Percentiles rank a stretch among this genome's conserved stretches.
phyloP scores from a whole-genome alignment of 2,329 filamentous ascomycete species.

The Xylaria sp. region DNA sequence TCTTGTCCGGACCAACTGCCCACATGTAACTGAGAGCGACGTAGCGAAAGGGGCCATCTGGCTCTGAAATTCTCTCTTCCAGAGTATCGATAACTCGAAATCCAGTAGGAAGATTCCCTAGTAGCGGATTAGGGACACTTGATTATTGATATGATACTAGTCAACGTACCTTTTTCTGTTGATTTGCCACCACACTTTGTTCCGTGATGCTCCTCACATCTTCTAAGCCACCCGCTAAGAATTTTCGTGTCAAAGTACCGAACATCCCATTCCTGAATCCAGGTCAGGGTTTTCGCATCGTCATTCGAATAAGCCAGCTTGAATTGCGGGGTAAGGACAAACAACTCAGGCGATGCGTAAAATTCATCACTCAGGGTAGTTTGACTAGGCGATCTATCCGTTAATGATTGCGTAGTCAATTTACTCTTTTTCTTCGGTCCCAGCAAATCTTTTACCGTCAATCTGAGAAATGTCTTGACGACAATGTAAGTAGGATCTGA shows the following conservation, averaged over 20 bases:
- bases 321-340: not conserved
- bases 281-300: not conserved
- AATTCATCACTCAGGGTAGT: not conserved
- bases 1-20: constrained; percentile 1
- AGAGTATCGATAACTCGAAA: not conserved
- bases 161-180: not conserved
- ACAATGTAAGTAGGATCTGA: constrained; percentile 3
- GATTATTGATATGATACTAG: too few relatives aligned
- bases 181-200: not conserved
- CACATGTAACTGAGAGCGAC: constrained; percentile 11
- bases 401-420: not conserved
- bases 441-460: not conserved
- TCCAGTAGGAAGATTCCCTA: not conserved
- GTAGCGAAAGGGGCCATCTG: not conserved
- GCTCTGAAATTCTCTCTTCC: not conserved
- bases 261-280: not conserved
- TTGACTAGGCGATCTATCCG: not conserved
- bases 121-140: not conserved
- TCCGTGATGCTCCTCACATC: not conserved
- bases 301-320: constrained; percentile 4
- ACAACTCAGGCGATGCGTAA: not conserved
- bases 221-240: not conserved
- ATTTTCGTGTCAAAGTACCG: not conserved
- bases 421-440: not conserved
- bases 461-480: not conserved